Conservation (phyloP, 2,329 filamentous ascomycete species). For the Trichoderma endophyticum region DNA sequence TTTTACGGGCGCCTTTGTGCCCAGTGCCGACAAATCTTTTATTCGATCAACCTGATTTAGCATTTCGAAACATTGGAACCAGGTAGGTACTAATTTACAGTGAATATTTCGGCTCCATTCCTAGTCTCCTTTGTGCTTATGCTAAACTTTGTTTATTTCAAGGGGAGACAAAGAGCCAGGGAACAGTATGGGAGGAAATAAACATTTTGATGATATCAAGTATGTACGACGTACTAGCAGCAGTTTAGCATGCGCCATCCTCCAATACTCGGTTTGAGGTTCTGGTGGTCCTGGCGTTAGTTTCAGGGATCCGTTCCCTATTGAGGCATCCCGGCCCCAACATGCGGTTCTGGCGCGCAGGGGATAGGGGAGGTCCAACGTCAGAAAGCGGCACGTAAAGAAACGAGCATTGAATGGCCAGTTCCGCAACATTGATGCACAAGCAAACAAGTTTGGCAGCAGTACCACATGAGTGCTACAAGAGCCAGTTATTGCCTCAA, state of each 20-base stretch:
- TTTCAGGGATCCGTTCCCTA: conserved; percentile 13
- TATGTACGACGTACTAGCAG: not conserved
- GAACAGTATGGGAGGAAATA: not conserved
- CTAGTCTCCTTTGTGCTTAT: not conserved
- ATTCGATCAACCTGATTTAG: not conserved
- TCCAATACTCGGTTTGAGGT: not conserved
- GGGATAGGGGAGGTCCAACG: conserved; percentile 3
- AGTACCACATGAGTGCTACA: not conserved
- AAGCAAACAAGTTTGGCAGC: not conserved
- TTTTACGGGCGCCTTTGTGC: not conserved
- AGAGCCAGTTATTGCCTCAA: not conserved
- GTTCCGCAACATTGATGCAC: not conserved
- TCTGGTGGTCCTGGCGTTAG: conserved; percentile 3
- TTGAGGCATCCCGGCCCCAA: not conserved
- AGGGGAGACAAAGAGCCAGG: not conserved
- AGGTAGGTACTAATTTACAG: not conserved
- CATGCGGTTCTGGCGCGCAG: not conserved
- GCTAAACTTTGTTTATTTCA: not conserved
- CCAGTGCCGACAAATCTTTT: not conserved
- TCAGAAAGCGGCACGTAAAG: not conserved
- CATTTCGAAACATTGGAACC: conserved; percentile 13
- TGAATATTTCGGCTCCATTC: conserved; percentile 8
- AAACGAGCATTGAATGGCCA: not conserved
- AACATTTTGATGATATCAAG: not conserved
- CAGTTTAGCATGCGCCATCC: not conserved